These are phyloP conservation scores for Dendrobium officinale DNA, from an alignment of 106 monocot genomes.

Conservation along the genomic window DNA sequence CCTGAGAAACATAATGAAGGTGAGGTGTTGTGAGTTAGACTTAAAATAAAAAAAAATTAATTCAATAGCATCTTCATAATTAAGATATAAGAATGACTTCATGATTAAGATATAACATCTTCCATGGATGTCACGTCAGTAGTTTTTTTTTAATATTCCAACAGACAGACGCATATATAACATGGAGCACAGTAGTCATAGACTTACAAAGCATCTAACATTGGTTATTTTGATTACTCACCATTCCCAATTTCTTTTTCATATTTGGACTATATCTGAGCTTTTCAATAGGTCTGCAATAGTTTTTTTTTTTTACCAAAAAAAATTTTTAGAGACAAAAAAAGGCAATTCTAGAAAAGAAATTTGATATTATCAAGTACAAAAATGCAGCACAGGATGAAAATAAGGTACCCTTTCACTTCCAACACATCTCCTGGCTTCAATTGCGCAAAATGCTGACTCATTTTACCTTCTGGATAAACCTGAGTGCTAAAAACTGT, in stretches of 20 bases:
- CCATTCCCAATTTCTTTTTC: constrained; percentile 98
- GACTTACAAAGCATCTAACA: neutral
- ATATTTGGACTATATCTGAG: constrained; percentile 93
- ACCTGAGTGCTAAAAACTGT: constrained; percentile 32
- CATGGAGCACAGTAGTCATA: neutral
- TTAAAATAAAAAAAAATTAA: neutral
- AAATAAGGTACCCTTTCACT: constrained; percentile 74
- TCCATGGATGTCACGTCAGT: too few species aligned
- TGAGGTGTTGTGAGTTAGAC: neutral
- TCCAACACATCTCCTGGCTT: constrained; percentile 87
- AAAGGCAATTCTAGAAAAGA: neutral
- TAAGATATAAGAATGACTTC: neutral
- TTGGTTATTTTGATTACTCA: constrained; percentile 20
- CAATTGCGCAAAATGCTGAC: constrained; percentile 73
- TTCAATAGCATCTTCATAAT: neutral
- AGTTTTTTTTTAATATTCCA: too few species aligned
- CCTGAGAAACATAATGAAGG: constrained; percentile 21
- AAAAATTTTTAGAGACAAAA: neutral
- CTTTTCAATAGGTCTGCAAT: constrained; percentile 88
- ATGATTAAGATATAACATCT: neutral
- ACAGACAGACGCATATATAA: neutral
- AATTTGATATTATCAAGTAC: neutral
- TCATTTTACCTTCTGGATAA: constrained; percentile 99
- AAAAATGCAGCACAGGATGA: neutral
- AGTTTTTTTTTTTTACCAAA: neutral